Evolutionary conservation across 257 asterid genomes (phyloP), one percentile per base, ranked within the genome.

Genomic region (Capsicum baccatum): DNA sequence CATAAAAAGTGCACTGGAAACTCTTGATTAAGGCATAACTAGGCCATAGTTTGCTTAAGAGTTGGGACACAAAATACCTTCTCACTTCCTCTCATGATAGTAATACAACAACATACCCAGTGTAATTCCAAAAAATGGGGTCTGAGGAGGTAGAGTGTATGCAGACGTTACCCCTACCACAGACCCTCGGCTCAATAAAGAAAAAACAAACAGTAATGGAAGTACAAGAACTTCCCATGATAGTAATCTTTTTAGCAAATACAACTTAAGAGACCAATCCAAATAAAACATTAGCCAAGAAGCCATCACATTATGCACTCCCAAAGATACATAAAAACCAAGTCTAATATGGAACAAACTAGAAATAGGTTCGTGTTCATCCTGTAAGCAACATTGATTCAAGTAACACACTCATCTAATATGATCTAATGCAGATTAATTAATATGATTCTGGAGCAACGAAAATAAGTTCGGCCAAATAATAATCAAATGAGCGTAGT

Each of bases 1-100:
- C 62, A 52, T 52, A 76, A 50, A 62, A 7, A 52, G 59, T 50
- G 63, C 80, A 7, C 21, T 7, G 44, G 26, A 70, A 17, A 50
- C 81, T 74, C 19, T 13, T 74, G 62, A 74, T 74, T 6, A 52
- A 21, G 81, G 81, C 19, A 52, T 52, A 52, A 52, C 48, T 48
- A 47, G 47, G 63, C 14, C 42, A 50, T 76, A 21, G 62, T 19
- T 52, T 21, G 81, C 81, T 52, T 54, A 69, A 26, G 63, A 21
- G 63, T 76, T 76, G 19, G 3, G 42, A 17, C 63, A 13, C 63
- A 26, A 76, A 33, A 21, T 21, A 44, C 15, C 35, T 74, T 52
- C 8, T 21, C 26, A 76, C 63, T 52, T 52, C 5, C 13, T 76
- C 81, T 19, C 19, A 0, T 74, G 47, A 52, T 50, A 50, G 81